phyloP scores from a whole-genome alignment of 306 rosid genomes.

The Cucumis melo region DNA sequence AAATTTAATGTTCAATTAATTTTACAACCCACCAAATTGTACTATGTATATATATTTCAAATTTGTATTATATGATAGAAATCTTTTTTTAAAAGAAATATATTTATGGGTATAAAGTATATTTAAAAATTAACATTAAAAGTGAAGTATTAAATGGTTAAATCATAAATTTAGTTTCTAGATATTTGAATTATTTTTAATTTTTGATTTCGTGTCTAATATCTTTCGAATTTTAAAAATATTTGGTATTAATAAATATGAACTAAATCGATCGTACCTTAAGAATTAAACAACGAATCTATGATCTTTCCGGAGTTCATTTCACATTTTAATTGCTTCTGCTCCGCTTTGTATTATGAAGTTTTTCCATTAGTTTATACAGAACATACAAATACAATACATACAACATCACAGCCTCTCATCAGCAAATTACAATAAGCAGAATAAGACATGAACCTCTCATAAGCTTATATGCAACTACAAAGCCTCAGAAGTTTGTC shows the following conservation, averaged over 20 bases:
- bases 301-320: neutral
- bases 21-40: no score
- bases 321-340: neutral
- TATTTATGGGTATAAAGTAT: no score
- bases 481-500: neutral
- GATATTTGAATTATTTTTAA: no score
- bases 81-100: no score
- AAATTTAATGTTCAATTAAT: no score
- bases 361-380: neutral
- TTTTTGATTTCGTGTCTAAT: no score
- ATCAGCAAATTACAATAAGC: neutral
- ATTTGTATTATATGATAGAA: no score
- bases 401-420: neutral
- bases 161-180: no score
- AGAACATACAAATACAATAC: neutral
- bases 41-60: no score
- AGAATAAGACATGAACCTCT: neutral
- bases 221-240: no score
- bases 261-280: neutral
- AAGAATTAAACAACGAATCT: neutral
- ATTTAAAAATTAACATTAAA: no score
- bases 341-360: neutral
- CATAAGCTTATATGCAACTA: conserved; percentile 1
- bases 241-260: neutral
- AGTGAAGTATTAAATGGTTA: no score